Evolutionary conservation across 441 rosid genomes (phyloP).

Genomic region (Viola pubescens): DNA sequence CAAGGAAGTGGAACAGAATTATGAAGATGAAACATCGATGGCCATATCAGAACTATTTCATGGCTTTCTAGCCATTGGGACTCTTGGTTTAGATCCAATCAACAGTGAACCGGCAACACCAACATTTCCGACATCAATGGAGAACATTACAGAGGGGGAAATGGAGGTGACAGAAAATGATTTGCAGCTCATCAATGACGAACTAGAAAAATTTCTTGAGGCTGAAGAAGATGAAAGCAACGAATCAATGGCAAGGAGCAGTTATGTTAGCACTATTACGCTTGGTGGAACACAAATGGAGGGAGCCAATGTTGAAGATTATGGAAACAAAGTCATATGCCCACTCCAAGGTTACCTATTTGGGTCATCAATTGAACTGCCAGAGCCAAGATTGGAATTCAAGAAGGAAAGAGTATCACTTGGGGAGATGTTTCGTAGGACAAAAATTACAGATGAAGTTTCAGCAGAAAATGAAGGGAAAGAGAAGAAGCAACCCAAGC

Average conservation of each 20-base stretch:
- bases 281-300: conserved; percentile 43
- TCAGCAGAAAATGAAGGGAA: conserved; percentile 28
- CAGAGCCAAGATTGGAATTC: conserved; percentile 39
- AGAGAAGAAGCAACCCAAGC: conserved; percentile 35
- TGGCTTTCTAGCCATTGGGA: conserved; percentile 86
- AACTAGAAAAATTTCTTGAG: conserved; percentile 70
- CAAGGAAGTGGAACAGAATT: conserved; percentile 20
- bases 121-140: conserved; percentile 47
- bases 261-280: conserved; percentile 52
- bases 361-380: conserved; percentile 49
- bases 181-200: conserved; percentile 50
- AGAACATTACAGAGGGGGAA: conserved; percentile 31
- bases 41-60: conserved; percentile 49
- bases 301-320: conserved; percentile 33
- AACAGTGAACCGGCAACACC: conserved; percentile 58
- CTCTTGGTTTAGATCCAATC: conserved; percentile 57
- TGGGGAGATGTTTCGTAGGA: conserved; percentile 52
- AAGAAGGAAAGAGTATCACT: conserved; percentile 63
- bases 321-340: conserved; percentile 33
- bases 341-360: conserved; percentile 88
- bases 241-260: conserved; percentile 58
- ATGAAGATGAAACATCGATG: conserved; percentile 30
- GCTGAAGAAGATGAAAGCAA: conserved; percentile 53
- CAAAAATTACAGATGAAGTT: conserved; percentile 37
- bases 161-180: conserved; percentile 50